Conservation (phyloP, 2,329 filamentous ascomycete genomes). For the Phoma sp. region DNA sequence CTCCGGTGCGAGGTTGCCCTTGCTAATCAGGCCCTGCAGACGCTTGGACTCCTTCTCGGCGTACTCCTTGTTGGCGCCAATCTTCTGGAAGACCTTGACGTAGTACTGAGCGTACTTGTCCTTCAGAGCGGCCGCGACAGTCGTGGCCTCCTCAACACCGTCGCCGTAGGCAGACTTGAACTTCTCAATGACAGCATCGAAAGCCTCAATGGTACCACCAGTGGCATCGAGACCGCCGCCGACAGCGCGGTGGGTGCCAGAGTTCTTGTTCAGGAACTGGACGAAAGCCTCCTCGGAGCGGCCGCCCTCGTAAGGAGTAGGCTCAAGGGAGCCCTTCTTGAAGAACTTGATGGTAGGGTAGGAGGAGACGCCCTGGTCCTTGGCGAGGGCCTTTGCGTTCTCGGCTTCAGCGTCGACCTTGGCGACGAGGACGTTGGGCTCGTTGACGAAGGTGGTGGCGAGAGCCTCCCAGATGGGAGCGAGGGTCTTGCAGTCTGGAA, state of each 20-base stretch:
- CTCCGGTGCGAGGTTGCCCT: constrained; percentile 82
- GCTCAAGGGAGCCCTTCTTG: constrained; percentile 78
- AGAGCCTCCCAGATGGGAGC: constrained; percentile 90
- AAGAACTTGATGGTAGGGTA: constrained; percentile 99
- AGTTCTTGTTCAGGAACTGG: constrained; percentile 84
- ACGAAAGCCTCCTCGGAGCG: constrained; percentile 80
- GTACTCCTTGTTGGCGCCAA: constrained; percentile 77
- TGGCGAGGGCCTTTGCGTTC: constrained; percentile 79
- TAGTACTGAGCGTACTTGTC: constrained; percentile 95
- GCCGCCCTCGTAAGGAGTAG: constrained; percentile 75
- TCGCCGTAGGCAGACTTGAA: constrained; percentile 69
- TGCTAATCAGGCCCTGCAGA: constrained; percentile 79
- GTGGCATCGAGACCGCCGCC: constrained; percentile 80
- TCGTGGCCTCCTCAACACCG: constrained; percentile 74
- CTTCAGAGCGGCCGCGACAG: constrained; percentile 71
- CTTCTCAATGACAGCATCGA: constrained; percentile 79
- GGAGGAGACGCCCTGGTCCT: constrained; percentile 78
- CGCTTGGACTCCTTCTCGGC: constrained; percentile 85
- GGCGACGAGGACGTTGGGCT: constrained; percentile 82
- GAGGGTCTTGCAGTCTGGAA: constrained; percentile 91
- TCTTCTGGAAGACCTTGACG: constrained; percentile 86
- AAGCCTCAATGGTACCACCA: constrained; percentile 81
- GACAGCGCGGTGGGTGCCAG: constrained; percentile 81
- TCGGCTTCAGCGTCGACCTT: constrained; percentile 95
- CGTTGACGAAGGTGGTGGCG: constrained; percentile 79